A percentile compares a stretch with the other conserved stretches of the same genome.
Evolutionary conservation across 31 red algal species (phyloP).

Genomic region (Odonthalia washingtoniensis): DNA sequence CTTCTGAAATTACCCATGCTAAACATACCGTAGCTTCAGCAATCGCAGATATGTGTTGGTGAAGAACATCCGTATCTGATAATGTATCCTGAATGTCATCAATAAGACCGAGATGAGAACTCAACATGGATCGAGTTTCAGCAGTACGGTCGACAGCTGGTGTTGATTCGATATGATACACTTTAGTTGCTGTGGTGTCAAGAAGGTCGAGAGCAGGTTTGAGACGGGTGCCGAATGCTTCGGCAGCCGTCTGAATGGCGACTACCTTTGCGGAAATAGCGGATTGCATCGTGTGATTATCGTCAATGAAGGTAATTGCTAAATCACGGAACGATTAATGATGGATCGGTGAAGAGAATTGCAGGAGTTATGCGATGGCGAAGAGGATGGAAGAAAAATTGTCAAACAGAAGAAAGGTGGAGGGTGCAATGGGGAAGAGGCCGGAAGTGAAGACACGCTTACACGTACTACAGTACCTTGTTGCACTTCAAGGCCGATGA

Average conservation of each 20-base stretch:
- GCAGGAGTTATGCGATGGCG: background rate
- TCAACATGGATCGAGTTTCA: slow-evolving; percentile 5
- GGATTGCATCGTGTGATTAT: slow-evolving; percentile 55
- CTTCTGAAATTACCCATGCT: slow-evolving; percentile 55
- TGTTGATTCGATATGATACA: slow-evolving; percentile 37
- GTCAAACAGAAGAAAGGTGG: no score
- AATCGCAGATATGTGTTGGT: slow-evolving; percentile 54
- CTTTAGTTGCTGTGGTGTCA: slow-evolving; percentile 15
- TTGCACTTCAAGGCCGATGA: no score
- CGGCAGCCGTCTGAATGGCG: slow-evolving; percentile 28
- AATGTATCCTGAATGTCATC: slow-evolving; percentile 58
- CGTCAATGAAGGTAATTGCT: no score
- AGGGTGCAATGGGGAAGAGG: no score
- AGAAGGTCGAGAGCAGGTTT: slow-evolving; percentile 41
- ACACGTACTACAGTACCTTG: no score
- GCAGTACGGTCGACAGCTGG: slow-evolving; percentile 21
- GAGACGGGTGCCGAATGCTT: slow-evolving; percentile 64
- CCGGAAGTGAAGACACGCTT: no score
- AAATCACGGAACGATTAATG: no score
- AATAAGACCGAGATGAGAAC: slow-evolving; percentile 44
- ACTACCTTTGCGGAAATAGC: slow-evolving; percentile 35
- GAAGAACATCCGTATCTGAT: slow-evolving; percentile 48
- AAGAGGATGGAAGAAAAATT: no score
- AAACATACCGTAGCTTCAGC: slow-evolving; percentile 28
- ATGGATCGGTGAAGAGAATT: background rate